Evolutionary conservation across 2,329 filamentous ascomycete genomes (phyloP).

Genomic region (Hypoxylon rubiginosum): DNA sequence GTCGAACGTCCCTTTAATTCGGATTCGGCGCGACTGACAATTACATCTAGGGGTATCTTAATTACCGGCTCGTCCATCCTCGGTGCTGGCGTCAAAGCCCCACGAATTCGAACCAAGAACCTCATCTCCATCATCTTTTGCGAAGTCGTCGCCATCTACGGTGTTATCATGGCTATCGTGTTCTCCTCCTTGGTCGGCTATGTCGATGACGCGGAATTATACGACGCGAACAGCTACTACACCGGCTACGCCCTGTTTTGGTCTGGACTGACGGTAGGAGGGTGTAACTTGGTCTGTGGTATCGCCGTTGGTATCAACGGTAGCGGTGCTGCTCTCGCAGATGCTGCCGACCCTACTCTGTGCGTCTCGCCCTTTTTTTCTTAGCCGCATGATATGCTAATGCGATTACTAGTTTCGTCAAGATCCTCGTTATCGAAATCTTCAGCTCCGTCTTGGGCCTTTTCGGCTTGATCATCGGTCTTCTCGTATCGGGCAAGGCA

Average conservation of each 20-base stretch:
- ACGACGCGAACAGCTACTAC: constrained; percentile 86
- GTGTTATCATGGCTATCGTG: constrained; percentile 99
- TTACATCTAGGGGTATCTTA: constrained; percentile 88
- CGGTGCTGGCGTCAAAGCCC: constrained; percentile 95
- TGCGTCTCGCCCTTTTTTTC: constrained; percentile 62
- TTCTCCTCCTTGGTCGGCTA: constrained; percentile 89
- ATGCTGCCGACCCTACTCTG: constrained; percentile 92
- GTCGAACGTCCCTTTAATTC: constrained; percentile 13
- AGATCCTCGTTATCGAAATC: constrained; percentile 98
- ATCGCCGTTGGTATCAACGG: constrained; percentile 98
- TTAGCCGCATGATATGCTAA: constrained; percentile 21
- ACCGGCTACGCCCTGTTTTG: constrained; percentile 97
- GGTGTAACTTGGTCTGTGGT: constrained; percentile 96
- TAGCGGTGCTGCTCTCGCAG: constrained; percentile 93
- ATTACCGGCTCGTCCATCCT: constrained; percentile 98
- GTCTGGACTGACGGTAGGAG: constrained; percentile 92
- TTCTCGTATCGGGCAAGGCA: constrained; percentile 89
- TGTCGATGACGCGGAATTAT: constrained; percentile 73
- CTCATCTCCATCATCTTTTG: constrained; percentile 99
- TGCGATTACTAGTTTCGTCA: constrained; percentile 80
- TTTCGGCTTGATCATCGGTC: constrained; percentile 94
- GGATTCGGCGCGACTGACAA: constrained; percentile 16
- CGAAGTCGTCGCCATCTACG: constrained; percentile 99
- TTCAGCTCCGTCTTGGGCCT: constrained; percentile 98
- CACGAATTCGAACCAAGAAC: constrained; percentile 99